Conservation (phyloP, 257 asterid species). For the Paraleonurus japonicus region DNA sequence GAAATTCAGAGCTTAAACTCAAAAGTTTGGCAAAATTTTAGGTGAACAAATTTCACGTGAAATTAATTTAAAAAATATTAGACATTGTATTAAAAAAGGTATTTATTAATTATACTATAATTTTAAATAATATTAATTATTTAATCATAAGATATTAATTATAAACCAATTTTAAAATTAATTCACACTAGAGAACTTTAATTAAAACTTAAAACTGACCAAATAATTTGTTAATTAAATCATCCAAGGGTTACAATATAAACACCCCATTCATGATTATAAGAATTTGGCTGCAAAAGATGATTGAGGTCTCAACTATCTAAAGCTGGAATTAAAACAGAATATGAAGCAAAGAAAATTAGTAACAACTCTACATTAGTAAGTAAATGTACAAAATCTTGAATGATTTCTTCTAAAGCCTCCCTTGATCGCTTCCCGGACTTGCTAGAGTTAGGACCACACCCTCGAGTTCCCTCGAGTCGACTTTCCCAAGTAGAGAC, state of each 20-base stretch:
- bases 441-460: slow-evolving; percentile 79
- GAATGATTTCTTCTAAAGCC: not conserved
- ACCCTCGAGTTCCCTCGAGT: slow-evolving; percentile 63
- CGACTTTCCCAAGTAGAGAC: slow-evolving; percentile 23
- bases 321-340: not conserved
- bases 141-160: no score
- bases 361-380: not conserved
- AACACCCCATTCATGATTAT: not conserved
- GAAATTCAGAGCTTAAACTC: not conserved
- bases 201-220: not conserved
- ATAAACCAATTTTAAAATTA: no score
- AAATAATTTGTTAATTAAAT: not conserved
- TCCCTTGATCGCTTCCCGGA: slow-evolving; percentile 57
- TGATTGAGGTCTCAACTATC: not conserved
- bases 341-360: not conserved
- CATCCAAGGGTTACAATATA: not conserved
- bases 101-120: no score
- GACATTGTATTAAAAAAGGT: no score
- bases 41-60: no score
- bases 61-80: no score
- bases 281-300: not conserved
- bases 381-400: slow-evolving; percentile 25
- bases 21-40: no score
- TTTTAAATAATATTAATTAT: no score
- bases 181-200: no score